Base-by-base conservation (phyloP, 1,284 basidiomycete genomes). In the Ustilago tritici region DNA sequence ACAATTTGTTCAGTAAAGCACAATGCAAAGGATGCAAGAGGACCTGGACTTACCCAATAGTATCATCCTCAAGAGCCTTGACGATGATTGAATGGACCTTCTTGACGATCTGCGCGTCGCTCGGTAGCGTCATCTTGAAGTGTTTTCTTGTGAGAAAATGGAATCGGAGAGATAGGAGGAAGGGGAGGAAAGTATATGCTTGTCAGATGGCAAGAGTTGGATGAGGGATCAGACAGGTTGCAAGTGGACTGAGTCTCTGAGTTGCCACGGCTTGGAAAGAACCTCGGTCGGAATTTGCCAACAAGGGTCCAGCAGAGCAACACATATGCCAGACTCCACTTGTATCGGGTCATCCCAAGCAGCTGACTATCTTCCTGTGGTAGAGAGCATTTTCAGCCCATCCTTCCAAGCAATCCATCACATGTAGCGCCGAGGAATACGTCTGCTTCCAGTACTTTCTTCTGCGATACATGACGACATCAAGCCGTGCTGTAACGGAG, bases 301-400 rank as follows among this genome's bases (percentile, higher is more conserved):
- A 61, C 49, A 56, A 61, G 65, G 65, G 65, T 66, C 58, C 65
- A 66, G 56, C 65, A 66, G 56, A 59, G 56, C 63, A 59, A 65
- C 50, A 65, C 49, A 15, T 6, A 38, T 5, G 36, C 54, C 38
- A 47, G 46, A 38, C 4, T 19, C 23, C 57, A 31, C n/a, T 58
- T 32, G 6, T 28, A 35, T 47, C 57, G 46, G 23, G 32, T 58
- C 23, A 7, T 49, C 17, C 54, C 11, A 56, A 35, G 34, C 34
- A 47, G n/a, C n/a, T 10, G n/a, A 47, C n/a, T 19, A 12, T 15
- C 43, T 46, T 46, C 32, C 15, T 19, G 10, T 47, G 43, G 4
- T 23, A 34, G 31, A 19, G 17, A 28, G 49, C 15, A 19, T 7
- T 4, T 11, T 56, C 17, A 6, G 14, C 14, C 15, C 40, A 41